phyloP scores from a whole-genome alignment of 2,329 filamentous ascomycete genomes.

The Fusarium pseudocircinatum region DNA sequence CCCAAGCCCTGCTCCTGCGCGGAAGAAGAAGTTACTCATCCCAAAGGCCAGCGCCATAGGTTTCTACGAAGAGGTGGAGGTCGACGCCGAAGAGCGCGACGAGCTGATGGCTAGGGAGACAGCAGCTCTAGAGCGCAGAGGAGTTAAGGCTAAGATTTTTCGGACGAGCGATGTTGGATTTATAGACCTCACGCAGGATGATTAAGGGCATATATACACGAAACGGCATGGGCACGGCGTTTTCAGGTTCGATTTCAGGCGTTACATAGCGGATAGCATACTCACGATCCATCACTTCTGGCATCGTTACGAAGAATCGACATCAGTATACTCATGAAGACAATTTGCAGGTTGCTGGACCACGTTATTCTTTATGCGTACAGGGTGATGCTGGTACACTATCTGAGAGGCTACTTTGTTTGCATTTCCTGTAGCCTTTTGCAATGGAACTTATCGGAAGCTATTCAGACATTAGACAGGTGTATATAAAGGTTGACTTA shows the following conservation, averaged over 20 bases:
- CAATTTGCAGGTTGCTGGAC: not conserved
- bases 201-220: slow-evolving; percentile 17
- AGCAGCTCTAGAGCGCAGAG: slow-evolving; percentile 16
- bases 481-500: no score
- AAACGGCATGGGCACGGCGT: slow-evolving; percentile 8
- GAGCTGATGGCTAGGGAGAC: slow-evolving; percentile 37
- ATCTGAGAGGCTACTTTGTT: not conserved
- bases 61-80: slow-evolving; percentile 50
- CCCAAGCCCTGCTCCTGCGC: slow-evolving; percentile 29
- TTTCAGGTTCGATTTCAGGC: slow-evolving; percentile 10
- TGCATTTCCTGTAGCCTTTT: not conserved
- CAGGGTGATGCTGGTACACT: not conserved
- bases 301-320: not conserved
- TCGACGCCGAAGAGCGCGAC: slow-evolving; percentile 42
- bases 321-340: not conserved
- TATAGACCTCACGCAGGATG: slow-evolving; percentile 48
- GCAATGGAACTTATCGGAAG: not conserved
- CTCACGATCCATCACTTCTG: not conserved
- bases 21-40: slow-evolving; percentile 52
- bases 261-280: slow-evolving; percentile 16
- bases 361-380: not conserved
- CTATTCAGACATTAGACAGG: not conserved
- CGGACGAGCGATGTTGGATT: slow-evolving; percentile 48
- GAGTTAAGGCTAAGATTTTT: slow-evolving; percentile 27
- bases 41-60: slow-evolving; percentile 51